Evolutionary conservation across 2,329 filamentous ascomycete species (phyloP), one percentile per base, ranked within the genome.

Genomic region (Trichoderma polysporum): DNA sequence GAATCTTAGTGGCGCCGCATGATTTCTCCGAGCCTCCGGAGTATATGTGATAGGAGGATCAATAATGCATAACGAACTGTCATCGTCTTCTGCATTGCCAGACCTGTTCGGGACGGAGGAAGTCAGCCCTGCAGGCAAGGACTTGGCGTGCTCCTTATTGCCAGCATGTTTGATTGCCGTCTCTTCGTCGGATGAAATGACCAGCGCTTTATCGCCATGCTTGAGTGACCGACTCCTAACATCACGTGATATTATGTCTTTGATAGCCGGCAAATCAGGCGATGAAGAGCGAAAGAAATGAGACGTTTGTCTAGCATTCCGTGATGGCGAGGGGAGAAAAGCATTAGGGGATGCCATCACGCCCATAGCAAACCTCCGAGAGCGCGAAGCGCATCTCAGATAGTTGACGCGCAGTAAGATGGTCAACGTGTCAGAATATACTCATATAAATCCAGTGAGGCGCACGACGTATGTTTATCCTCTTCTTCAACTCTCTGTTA

Each of bases 251-350:
- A 84, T 70, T 10, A 88, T 73, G 2, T 87, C 81, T 41, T 79
- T 78, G 0, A 88, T 74, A 0, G 85, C 81, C 3, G 86, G 86
- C 0, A 88, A 74, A n/a, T 79, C 80, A n/a, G 85, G 85, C 4
- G 85, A 87, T 0, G 85, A 86, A 0, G 85, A 85, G 9, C 73
- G 52, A 15, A 68, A 69, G 33, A 76, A 70, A 19, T 76, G 71
- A 10, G 66, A 77, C 72, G 65, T 75, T 68, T 66, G 76, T 71
- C 70, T 78, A 74, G 77, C 69, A 58, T 71, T 76, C 66, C 76
- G 71, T 68, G 73, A 54, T 54, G 74, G 70, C 63, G 75, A 74
- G 65, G 79, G 74, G 29, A 71, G 68, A 66, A 77, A 77, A 52
- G 70, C 73, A 60, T 77, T 73, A 63, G 76, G 71, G 58, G 77